These are phyloP conservation scores for Aspergillus texensis DNA, from an alignment of 2,329 filamentous ascomycete species.

Conservation along the genomic window DNA sequence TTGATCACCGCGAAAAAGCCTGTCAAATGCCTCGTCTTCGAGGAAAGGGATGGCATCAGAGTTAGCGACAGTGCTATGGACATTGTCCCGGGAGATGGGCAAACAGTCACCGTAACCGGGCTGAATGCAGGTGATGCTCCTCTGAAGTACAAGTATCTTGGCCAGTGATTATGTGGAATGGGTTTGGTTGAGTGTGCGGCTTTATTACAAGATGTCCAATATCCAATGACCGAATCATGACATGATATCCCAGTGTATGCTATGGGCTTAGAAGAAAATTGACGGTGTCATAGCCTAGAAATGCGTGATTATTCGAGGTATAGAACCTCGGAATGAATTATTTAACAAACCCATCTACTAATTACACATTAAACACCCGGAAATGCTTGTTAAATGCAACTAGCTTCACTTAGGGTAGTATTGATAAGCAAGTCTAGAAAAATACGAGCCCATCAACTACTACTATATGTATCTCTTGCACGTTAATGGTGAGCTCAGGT, in stretches of 20 bases:
- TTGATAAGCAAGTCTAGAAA: background rate
- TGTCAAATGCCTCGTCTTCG: slow-evolving; percentile 63
- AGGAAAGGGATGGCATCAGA: slow-evolving; percentile 58
- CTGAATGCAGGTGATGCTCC: slow-evolving; percentile 21
- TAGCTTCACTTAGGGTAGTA: background rate
- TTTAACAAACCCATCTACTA: background rate
- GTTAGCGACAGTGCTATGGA: slow-evolving; percentile 61
- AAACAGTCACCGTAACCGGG: slow-evolving; percentile 39
- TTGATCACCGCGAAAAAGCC: slow-evolving; percentile 53
- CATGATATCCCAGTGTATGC: background rate
- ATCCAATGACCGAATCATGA: background rate
- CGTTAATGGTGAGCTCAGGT: no score
- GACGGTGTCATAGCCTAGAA: background rate
- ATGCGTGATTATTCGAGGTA: background rate
- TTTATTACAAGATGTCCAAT: background rate
- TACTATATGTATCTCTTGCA: no score
- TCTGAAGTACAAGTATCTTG: slow-evolving; percentile 32
- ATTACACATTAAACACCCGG: background rate
- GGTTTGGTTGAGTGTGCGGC: background rate
- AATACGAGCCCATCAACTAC: background rate
- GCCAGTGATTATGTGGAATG: slow-evolving; percentile 19
- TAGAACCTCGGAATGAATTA: background rate
- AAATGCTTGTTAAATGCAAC: background rate
- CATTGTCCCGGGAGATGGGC: slow-evolving; percentile 61
- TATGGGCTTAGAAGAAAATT: background rate